A percentile compares a stretch with the other conserved stretches of the same genome.
These are phyloP conservation scores for Capronia coronata DNA, from an alignment of 2,329 filamentous ascomycete genomes.

Conservation along the genomic window DNA sequence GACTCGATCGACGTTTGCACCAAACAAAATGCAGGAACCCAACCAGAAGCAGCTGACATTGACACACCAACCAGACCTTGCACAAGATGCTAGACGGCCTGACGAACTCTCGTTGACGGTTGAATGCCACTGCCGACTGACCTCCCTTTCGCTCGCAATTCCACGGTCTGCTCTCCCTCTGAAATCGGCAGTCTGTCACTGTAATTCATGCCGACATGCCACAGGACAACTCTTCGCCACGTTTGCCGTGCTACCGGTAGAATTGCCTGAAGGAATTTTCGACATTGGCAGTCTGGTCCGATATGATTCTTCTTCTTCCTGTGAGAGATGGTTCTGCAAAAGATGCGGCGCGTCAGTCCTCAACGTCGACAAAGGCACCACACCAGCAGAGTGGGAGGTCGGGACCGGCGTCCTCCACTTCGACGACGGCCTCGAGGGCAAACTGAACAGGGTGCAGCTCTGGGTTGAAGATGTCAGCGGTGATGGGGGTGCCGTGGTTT, in stretches of 20 bases:
- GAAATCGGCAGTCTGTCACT: conserved; percentile 43
- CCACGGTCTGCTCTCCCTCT: conserved; percentile 29
- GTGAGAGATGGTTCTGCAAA: conserved; percentile 18
- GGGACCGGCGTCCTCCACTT: conserved; percentile 18
- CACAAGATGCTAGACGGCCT: too few relatives aligned
- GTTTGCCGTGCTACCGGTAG: conserved; percentile 18
- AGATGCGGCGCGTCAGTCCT: conserved; percentile 18
- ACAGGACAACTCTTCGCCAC: conserved; percentile 41
- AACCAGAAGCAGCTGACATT: too few relatives aligned
- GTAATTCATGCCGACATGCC: conserved; percentile 44
- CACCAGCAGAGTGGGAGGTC: conserved; percentile 19
- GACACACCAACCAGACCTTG: too few relatives aligned
- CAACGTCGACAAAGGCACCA: conserved; percentile 14
- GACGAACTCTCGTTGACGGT: neutral
- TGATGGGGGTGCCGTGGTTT: conserved; percentile 22
- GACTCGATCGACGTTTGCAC: neutral
- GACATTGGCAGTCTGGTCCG: conserved; percentile 1
- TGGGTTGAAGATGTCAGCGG: conserved; percentile 22
- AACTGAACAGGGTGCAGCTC: conserved; percentile 20
- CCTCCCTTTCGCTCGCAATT: conserved; percentile 18
- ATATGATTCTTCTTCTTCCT: conserved; percentile 12
- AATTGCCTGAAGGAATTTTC: conserved; percentile 5
- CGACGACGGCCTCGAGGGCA: conserved; percentile 7
- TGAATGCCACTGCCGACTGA: conserved; percentile 16
- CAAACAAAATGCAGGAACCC: neutral